Percentiles rank a stretch among this genome's conserved stretches.
These are phyloP conservation scores for Diplodia corticola DNA, from an alignment of 2,329 filamentous ascomycete species.

Conservation along the genomic window DNA sequence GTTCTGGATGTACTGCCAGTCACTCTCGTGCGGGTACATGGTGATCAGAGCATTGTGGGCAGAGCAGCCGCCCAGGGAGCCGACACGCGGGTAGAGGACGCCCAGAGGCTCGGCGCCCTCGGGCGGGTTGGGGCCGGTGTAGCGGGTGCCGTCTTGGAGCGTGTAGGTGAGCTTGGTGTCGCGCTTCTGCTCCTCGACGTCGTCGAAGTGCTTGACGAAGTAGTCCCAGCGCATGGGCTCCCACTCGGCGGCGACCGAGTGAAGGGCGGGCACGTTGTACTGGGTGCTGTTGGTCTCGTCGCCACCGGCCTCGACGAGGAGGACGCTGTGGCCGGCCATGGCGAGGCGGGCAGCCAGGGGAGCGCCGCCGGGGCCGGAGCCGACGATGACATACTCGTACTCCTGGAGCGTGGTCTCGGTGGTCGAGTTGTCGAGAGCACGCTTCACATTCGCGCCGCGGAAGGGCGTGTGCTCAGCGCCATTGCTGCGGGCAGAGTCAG, in stretches of 20 bases:
- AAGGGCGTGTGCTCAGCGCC: slow-evolving; percentile 30
- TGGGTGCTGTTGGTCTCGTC: slow-evolving; percentile 51
- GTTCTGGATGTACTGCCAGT: slow-evolving; percentile 59
- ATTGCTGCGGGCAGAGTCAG: slow-evolving; percentile 25
- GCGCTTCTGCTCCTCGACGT: slow-evolving; percentile 53
- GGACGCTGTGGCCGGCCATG: slow-evolving; percentile 59
- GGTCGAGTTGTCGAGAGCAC: slow-evolving; percentile 25
- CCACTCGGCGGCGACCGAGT: slow-evolving; percentile 57
- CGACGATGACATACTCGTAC: slow-evolving; percentile 65
- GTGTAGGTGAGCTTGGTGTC: slow-evolving; percentile 62
- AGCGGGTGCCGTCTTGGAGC: slow-evolving; percentile 52
- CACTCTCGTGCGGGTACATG: slow-evolving; percentile 59
- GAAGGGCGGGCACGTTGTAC: slow-evolving; percentile 57
- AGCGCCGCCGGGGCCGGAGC: slow-evolving; percentile 60
- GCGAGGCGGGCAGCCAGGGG: slow-evolving; percentile 61
- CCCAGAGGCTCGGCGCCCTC: slow-evolving; percentile 54
- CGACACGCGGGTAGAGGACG: slow-evolving; percentile 59
- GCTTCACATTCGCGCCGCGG: slow-evolving; percentile 28
- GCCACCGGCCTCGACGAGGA: slow-evolving; percentile 63
- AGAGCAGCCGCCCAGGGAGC: slow-evolving; percentile 59
- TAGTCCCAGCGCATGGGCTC: slow-evolving; percentile 61
- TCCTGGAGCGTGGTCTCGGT: slow-evolving; percentile 14
- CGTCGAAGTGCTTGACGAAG: slow-evolving; percentile 62
- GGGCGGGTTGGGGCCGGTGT: slow-evolving; percentile 57
- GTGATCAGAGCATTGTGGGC: slow-evolving; percentile 63